Evolutionary conservation across 2,329 filamentous ascomycete genomes (phyloP), one percentile per base, ranked within the genome.

Genomic region (Exserohilum turcica): DNA sequence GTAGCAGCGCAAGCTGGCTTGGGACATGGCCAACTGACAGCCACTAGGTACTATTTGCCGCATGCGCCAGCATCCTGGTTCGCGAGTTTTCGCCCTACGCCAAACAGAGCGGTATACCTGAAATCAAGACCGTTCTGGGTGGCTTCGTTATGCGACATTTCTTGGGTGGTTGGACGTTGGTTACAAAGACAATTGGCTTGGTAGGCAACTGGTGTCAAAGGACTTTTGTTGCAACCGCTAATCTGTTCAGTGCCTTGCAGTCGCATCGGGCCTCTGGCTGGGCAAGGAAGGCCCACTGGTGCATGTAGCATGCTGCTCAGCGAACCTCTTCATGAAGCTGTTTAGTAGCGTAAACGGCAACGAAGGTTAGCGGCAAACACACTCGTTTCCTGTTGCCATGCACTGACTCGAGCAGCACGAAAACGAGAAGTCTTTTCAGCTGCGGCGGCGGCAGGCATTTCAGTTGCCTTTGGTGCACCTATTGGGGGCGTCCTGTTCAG

Each of bases 231-330:
- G 33, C 9, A 15, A 12, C 3, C 43, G 59, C 71, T 74, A 37
- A 64, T 52, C 8, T 19, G n/a, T 2, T 10, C 55, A 95, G 86
- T 92, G 92, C 72, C 84, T 97, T 31, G 89, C 93, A 37, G 93
- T 97, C 38, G 90, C 91, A 61, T 97, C 92, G 5, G 93, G 93
- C 44, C 87, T 99, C 80, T 97, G 94, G 93, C 80, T 97, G 12
- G 93, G 93, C 28, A 97, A 97, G 74, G 93, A 99, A 79, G 93
- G 93, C 1, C 93, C 93, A 0, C 78, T 97, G 32, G 93, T 99
- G 5, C 93, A 99, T 74, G 92, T 97, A 18, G 93, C 93, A 54
- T 97, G 94, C 77, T 97, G 94, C 74, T 97, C 92, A 71, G 92
- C 93, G 40, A 96, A 95, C 70, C 77, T 97, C 8, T 92, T 97